These are phyloP conservation scores for Dacryopinax primogenitus DNA, from an alignment of 768 basidiomycete species.

Conservation along the genomic window DNA sequence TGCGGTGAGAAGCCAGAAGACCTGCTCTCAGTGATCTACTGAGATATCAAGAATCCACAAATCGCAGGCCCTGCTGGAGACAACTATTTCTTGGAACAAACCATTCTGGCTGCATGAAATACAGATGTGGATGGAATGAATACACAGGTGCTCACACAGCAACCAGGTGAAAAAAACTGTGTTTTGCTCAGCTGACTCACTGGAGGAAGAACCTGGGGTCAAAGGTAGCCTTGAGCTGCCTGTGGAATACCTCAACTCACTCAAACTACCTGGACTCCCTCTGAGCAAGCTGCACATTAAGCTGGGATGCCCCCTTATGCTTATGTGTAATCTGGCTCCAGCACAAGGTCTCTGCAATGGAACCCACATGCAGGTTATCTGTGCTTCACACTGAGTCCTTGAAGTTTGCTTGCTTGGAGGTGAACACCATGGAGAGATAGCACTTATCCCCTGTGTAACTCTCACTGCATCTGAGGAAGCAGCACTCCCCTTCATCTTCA, in stretches of 20 bases:
- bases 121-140: constrained; percentile 31
- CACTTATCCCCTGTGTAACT: constrained; percentile 32
- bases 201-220: constrained; percentile 7
- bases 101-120: too few species aligned
- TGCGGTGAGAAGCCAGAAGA: constrained; percentile 17
- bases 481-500: constrained; percentile 8
- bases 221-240: constrained; percentile 19
- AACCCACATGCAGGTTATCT: constrained; percentile 20
- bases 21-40: constrained; percentile 26
- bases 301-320: constrained; percentile 27
- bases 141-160: constrained; percentile 14
- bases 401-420: constrained; percentile 30
- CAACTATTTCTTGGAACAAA: constrained; percentile 29
- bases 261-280: constrained; percentile 33
- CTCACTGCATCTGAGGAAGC: constrained; percentile 24
- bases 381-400: constrained; percentile 28
- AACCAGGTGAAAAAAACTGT: constrained; percentile 19
- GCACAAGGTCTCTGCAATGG: constrained; percentile 21
- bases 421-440: constrained; percentile 27
- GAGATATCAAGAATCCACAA: constrained; percentile 17
- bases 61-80: constrained; percentile 15
- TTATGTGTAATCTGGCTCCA: constrained; percentile 35
- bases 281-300: constrained; percentile 26
- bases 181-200: constrained; percentile 19
- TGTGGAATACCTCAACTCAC: constrained; percentile 30